These are phyloP conservation scores for Suhomyces bokatorum DNA, from an alignment of 1,139 yeast species.

Conservation along the genomic window DNA sequence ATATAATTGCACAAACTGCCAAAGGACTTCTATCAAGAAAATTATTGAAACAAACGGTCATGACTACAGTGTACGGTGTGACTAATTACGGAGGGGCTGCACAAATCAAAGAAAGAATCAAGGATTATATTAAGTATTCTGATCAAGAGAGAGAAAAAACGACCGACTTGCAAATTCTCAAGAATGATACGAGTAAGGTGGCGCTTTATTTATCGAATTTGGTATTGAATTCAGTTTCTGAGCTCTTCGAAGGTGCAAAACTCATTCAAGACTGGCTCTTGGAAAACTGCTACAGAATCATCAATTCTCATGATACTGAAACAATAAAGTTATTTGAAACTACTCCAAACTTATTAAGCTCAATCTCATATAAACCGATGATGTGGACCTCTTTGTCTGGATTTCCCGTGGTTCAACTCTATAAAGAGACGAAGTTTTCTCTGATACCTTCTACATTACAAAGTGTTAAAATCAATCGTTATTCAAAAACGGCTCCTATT, in stretches of 20 bases:
- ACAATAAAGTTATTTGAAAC: constrained; percentile 17
- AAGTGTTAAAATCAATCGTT: constrained; percentile 21
- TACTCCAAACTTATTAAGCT: constrained; percentile 20
- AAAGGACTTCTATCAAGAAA: constrained; percentile 30
- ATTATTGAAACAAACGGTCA: constrained; percentile 45
- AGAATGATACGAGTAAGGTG: constrained; percentile 6
- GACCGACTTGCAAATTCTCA: background rate
- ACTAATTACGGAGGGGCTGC: constrained; percentile 38
- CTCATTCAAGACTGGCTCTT: constrained; percentile 41
- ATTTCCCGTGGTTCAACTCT: constrained; percentile 44
- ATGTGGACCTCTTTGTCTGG: constrained; percentile 48
- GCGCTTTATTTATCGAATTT: constrained; percentile 29
- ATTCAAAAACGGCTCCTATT: constrained; percentile 24
- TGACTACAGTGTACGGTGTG: constrained; percentile 53
- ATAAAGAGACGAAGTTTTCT: constrained; percentile 23
- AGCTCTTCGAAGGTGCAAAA: constrained; percentile 38
- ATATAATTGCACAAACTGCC: constrained; percentile 20
- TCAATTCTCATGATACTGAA: constrained; percentile 29
- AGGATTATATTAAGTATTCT: constrained; percentile 21
- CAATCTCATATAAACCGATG: constrained; percentile 32
- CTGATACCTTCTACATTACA: constrained; percentile 30
- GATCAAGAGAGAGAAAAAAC: background rate
- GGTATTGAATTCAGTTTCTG: constrained; percentile 35
- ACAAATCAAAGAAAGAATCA: constrained; percentile 33
- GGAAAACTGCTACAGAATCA: constrained; percentile 30